Base-by-base conservation (phyloP, 192 early-diverging fungal species). In the Umbelopsis sp. region DNA sequence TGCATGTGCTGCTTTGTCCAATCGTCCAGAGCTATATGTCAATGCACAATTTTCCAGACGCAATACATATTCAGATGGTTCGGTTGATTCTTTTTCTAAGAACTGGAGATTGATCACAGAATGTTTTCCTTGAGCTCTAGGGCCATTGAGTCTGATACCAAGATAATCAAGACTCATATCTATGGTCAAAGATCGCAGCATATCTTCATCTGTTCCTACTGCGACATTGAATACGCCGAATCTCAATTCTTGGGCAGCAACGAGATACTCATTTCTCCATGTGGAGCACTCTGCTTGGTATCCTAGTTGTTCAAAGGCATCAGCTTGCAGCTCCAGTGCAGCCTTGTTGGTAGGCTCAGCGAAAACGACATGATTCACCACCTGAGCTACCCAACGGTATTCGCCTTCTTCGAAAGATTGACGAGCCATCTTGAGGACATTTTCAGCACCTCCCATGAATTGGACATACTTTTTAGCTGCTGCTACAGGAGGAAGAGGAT, bases 351-450 rank as follows among this genome's bases (percentile, higher is more conserved):
- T 61, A 16, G 55, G 55, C 11, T 61, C 55, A 12, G 55, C 55
- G 30, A 61, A 61, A 15, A 61, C 15, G 30, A 61, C 55, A 61
- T 61, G 55, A 33, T 61, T 61, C 1, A 61, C 55, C 1, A 61
- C 55, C 16, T 61, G 55, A 18, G 55, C 55, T 7, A 61, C 55
- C 55, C 55, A 61, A 35, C 55, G 55, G 13, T 61, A 61, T 15
- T 61, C 55, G 18, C 55, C 55, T 15, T 61, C 13, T 11, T 61
- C 55, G 18, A 61, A 61, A 11, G 55, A 61, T 18, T 61, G 9
- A 25, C 55, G 55, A 15, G 55, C 55, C 27, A 61, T 4, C 30
- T 35, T 61, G 27, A 61, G 55, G 30, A 61, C 55, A 12, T 61
- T 61, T 13, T 61, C 27, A 35, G 30, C 27, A 16, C 55, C 55